Conservation (phyloP, 164 flowering plant species). For the Kingdonia uniflora region DNA sequence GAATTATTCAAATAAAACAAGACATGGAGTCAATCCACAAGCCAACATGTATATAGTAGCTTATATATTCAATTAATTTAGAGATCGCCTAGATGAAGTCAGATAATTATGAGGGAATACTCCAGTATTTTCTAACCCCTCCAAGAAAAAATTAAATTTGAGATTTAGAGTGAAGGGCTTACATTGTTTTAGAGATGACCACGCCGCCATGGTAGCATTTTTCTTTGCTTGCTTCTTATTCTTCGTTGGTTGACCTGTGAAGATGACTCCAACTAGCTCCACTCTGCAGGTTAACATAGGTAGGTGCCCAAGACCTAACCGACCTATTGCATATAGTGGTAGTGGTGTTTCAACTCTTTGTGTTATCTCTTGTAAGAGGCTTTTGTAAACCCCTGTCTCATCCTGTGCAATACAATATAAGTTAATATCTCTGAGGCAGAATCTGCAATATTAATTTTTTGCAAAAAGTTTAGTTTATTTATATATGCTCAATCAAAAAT, state of each 20-base stretch:
- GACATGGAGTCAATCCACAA: not conserved
- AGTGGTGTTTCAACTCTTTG: slow-evolving; percentile 95
- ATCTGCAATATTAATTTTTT: too few relatives aligned
- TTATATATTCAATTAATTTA: too few relatives aligned
- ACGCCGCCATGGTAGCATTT: slow-evolving; percentile 98
- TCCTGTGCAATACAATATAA: slow-evolving; percentile 33
- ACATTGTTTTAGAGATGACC: slow-evolving; percentile 89
- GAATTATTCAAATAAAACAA: not conserved
- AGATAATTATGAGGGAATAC: too few relatives aligned
- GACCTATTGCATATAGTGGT: slow-evolving; percentile 67
- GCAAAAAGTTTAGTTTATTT: too few relatives aligned
- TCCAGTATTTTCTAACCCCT: not conserved
- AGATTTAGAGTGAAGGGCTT: slow-evolving; percentile 18
- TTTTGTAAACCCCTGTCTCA: slow-evolving; percentile 97
- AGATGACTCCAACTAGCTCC: slow-evolving; percentile 78
- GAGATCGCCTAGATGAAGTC: too few relatives aligned
- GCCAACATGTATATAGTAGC: too few relatives aligned
- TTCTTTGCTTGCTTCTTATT: slow-evolving; percentile 98
- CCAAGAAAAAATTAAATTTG: slow-evolving; percentile 3
- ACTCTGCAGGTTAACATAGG: slow-evolving; percentile 90
- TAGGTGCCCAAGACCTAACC: slow-evolving; percentile 85
- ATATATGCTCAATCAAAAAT: too few relatives aligned
- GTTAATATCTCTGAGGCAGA: too few relatives aligned
- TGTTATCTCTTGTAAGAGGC: slow-evolving; percentile 89
- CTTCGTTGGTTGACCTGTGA: slow-evolving; percentile 92